Evolutionary conservation across 2,329 filamentous ascomycete species (phyloP).

Genomic region (Trichoderma arundinaceum): DNA sequence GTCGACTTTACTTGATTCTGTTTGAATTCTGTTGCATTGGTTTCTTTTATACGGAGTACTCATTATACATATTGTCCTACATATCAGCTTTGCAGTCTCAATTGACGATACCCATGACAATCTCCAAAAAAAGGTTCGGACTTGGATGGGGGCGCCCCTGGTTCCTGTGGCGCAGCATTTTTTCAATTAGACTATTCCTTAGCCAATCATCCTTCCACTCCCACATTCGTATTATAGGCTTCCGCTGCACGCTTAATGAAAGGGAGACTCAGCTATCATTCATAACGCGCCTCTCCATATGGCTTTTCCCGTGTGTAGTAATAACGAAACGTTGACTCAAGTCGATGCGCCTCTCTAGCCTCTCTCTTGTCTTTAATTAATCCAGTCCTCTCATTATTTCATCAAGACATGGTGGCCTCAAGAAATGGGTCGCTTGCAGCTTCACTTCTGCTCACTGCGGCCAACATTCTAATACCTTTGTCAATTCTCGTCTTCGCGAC

Average conservation of each 20-base stretch:
- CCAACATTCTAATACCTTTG: constrained; percentile 78
- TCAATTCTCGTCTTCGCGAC: constrained; percentile 79
- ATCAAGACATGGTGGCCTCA: constrained; percentile 37
- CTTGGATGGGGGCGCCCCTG: constrained; percentile 5
- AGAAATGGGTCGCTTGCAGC: constrained; percentile 39
- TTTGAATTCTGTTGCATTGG: background rate
- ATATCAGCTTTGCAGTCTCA: constrained; percentile 29
- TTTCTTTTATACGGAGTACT: constrained; percentile 23
- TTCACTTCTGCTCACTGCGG: constrained; percentile 60
- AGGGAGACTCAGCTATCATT: background rate
- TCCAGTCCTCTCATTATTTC: background rate
- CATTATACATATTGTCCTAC: constrained; percentile 24
- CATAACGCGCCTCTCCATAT: constrained; percentile 10
- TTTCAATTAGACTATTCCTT: background rate
- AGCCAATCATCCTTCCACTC: constrained; percentile 26
- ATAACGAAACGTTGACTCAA: background rate
- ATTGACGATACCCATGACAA: constrained; percentile 34
- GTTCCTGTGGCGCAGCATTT: constrained; percentile 33
- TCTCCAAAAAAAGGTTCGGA: background rate
- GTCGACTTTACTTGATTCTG: background rate
- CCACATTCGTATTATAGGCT: constrained; percentile 8
- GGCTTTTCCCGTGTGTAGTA: background rate
- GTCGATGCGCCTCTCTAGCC: constrained; percentile 10
- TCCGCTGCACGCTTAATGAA: background rate
- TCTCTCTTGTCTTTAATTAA: background rate